These are phyloP conservation scores for Schwanniomyces polymorphus DNA, from an alignment of 805 yeast genomes.

Conservation along the genomic window DNA sequence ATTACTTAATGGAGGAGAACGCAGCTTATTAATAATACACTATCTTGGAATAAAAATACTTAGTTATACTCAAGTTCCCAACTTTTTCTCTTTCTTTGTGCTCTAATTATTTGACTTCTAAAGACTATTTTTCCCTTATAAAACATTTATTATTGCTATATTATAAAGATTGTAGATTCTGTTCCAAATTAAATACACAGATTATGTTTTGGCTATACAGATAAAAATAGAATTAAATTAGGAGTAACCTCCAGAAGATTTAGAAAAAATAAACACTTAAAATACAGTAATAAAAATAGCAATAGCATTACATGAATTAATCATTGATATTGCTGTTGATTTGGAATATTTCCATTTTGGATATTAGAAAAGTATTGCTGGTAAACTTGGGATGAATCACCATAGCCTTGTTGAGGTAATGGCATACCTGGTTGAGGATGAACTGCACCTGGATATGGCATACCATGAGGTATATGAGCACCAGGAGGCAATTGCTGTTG, in stretches of 20 bases:
- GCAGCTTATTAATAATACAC: too few relatives aligned
- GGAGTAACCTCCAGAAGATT: neutral
- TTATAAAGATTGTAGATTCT: neutral
- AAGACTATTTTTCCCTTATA: neutral
- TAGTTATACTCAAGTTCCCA: too few relatives aligned
- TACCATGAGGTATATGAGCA: constrained; percentile 43
- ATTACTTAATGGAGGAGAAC: too few relatives aligned
- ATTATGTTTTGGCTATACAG: neutral
- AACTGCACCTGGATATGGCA: constrained; percentile 44
- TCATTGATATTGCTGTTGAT: constrained; percentile 58
- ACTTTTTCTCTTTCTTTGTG: neutral
- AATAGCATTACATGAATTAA: neutral
- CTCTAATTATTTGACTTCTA: neutral
- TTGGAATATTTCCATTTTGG: constrained; percentile 48
- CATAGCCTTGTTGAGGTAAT: constrained; percentile 47
- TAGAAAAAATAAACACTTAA: neutral
- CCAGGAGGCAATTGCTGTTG: constrained; percentile 40
- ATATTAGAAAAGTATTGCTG: constrained; percentile 63
- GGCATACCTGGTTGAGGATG: constrained; percentile 41
- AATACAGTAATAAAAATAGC: neutral
- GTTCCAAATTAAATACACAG: neutral
- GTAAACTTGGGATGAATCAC: constrained; percentile 58
- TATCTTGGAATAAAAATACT: too few relatives aligned
- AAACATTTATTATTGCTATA: neutral
- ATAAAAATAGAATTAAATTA: neutral